Percentiles rank a stretch among this genome's conserved stretches.
Evolutionary conservation across 768 basidiomycete genomes (phyloP).

Genomic region (Fomitopsis pulvina): DNA sequence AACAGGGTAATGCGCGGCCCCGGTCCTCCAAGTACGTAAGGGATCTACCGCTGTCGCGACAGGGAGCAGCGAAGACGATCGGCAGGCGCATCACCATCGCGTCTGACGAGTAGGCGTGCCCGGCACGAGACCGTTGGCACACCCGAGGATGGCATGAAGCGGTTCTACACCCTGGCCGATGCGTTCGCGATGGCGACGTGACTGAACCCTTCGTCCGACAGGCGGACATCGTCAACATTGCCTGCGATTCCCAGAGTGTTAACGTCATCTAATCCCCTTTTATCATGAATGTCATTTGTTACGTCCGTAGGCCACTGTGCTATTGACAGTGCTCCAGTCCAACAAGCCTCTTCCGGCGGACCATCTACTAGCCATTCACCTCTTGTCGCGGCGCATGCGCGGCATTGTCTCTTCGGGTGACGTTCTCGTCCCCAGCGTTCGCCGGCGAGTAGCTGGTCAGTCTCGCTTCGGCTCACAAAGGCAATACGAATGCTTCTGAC

Average conservation of each 20-base stretch:
- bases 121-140: conserved; percentile 23
- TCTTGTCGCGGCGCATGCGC: no score
- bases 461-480: no score
- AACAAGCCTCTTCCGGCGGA: conserved; percentile 31
- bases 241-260: conserved; percentile 53
- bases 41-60: not conserved
- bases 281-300: conserved; percentile 19
- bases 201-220: conserved; percentile 57
- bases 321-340: conserved; percentile 29
- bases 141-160: conserved; percentile 16
- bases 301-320: conserved; percentile 4
- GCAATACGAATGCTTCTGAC: no score
- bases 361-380: no score
- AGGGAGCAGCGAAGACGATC: conserved; percentile 16
- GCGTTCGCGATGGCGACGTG: conserved; percentile 46
- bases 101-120: conserved; percentile 21
- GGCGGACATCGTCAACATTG: conserved; percentile 51
- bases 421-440: not conserved
- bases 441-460: no score
- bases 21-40: not conserved
- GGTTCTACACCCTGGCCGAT: conserved; percentile 19
- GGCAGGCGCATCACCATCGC: conserved; percentile 18
- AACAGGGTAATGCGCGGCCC: conserved; percentile 17
- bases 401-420: no score
- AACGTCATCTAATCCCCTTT: conserved; percentile 40